These are phyloP conservation scores for Vigna radiata DNA, from an alignment of 306 rosid species.

Conservation along the genomic window DNA sequence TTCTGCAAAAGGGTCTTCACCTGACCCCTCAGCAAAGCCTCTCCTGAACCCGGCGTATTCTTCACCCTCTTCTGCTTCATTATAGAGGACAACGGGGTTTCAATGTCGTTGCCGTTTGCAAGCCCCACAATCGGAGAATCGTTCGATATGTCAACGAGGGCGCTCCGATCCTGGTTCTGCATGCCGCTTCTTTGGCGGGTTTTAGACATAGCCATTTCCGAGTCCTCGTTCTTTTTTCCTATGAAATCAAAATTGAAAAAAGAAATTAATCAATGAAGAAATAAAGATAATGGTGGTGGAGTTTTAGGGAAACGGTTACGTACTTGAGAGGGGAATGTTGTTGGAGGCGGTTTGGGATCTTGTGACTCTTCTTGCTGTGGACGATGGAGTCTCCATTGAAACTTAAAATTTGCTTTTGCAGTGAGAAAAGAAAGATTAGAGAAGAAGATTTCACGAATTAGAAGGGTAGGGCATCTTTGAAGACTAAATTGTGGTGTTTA, in stretches of 20 bases:
- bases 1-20: conserved; percentile 90
- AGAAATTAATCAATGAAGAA: neutral
- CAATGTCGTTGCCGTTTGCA: conserved; percentile 57
- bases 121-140: conserved; percentile 96
- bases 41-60: conserved; percentile 92
- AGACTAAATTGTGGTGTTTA: conserved; percentile 32
- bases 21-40: conserved; percentile 89
- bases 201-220: conserved; percentile 57
- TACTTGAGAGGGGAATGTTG: conserved; percentile 68
- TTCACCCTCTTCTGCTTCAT: conserved; percentile 61
- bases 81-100: conserved; percentile 57
- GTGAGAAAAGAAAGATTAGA: neutral
- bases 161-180: conserved; percentile 71
- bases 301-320: conserved; percentile 7
- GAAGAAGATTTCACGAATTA: neutral
- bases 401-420: neutral
- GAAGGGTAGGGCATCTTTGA: neutral
- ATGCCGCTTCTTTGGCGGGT: conserved; percentile 44
- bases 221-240: conserved; percentile 64
- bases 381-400: conserved; percentile 90
- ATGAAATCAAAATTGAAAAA: neutral
- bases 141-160: conserved; percentile 78
- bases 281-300: neutral
- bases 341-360: conserved; percentile 45
- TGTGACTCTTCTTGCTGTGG: conserved; percentile 71